Evolutionary conservation across 2,329 filamentous ascomycete species (phyloP), one percentile per base, ranked within the genome.

Genomic region (Trichoderma sp.): DNA sequence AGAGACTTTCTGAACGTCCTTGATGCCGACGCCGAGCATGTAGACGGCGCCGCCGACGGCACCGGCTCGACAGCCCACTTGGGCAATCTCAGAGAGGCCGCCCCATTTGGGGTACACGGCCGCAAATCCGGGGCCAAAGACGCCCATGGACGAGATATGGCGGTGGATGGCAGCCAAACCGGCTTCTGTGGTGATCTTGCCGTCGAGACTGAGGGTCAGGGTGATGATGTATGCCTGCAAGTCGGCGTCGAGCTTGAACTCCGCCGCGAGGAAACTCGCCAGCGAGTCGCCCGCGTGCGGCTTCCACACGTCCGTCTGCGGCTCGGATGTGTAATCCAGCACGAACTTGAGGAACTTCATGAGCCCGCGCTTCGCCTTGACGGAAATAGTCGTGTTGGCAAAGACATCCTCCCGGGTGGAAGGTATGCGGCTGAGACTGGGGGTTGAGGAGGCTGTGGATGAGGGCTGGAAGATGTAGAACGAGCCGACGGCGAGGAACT

Each of bases 331-430:
- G 71, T 89, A 89, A 71, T 92, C 86, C 66, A 88, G 81, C 61
- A 97, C 90, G 74, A 95, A 94, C 75, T 94, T 93, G 72, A 98
- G 83, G 72, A 97, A 96, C 76, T 96, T 96, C 90, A 97, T 97
- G 72, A 98, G 78, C 10, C 86, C 85, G 62, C 94, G 88, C 79
- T 98, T 98, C 6, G 92, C 88, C 69, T 90, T 90, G 69, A 90
- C 84, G 52, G 92, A 87, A 64, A 98, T 90, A 26, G 83, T 82
- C 43, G 86, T 85, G 74, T 92, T 90, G 55, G 89, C 86, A 76
- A 97, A 97, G 51, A 98, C 87, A 78, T 97, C 94, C 78, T 99
- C 94, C 69, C 94, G 87, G 30, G 91, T 93, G 68, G 91, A 93
- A 0, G 95, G 94, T 58, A 98, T 90, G 65, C 90, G 90, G 59